Evolutionary conservation across 306 rosid species (phyloP).

Genomic region (Cicer chorassanicum): DNA sequence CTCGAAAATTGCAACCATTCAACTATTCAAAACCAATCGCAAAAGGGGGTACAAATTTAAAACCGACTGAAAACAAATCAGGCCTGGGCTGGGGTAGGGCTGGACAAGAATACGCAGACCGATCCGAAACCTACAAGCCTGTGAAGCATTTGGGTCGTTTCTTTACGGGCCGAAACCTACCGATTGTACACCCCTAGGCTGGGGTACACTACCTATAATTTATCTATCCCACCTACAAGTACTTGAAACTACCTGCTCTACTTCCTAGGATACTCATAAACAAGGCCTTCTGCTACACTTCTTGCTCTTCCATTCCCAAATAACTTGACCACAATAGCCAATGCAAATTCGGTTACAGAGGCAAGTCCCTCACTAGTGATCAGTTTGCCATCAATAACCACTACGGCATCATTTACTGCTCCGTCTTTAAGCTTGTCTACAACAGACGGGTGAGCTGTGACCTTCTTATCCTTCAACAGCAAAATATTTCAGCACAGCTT

Average conservation of each 20-base stretch:
- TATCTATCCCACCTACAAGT: conserved; percentile 25
- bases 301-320: conserved; percentile 87
- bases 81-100: background rate
- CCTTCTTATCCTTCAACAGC: conserved; percentile 70
- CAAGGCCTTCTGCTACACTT: conserved; percentile 96
- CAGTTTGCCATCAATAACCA: conserved; percentile 90
- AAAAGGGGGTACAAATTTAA: background rate
- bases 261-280: conserved; percentile 70
- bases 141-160: too few species aligned
- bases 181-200: background rate
- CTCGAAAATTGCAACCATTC: conserved; percentile 10
- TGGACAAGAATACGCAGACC: too few species aligned
- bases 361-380: conserved; percentile 82
- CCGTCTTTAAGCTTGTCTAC: conserved; percentile 48
- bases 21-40: background rate
- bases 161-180: too few species aligned
- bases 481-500: conserved; percentile 29
- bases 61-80: background rate
- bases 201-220: conserved; percentile 5
- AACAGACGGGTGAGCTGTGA: conserved; percentile 60
- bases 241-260: conserved; percentile 44
- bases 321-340: conserved; percentile 82
- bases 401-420: conserved; percentile 59
- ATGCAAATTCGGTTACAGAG: conserved; percentile 68
- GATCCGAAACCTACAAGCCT: too few species aligned